Conservation (phyloP, 768 basidiomycete genomes). For the Tricholoma sp. region DNA sequence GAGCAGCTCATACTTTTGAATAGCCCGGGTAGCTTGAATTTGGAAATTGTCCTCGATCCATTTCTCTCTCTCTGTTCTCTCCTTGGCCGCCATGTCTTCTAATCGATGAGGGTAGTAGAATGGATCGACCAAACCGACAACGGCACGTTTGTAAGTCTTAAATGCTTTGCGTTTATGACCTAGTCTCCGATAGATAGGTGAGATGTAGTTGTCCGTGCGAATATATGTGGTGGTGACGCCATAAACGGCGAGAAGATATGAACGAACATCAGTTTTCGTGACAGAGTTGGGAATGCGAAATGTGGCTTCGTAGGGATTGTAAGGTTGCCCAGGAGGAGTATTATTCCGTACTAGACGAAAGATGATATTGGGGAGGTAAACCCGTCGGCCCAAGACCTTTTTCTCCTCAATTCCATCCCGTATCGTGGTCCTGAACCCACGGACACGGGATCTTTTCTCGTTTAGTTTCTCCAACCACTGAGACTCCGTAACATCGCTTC, state of each 20-base stretch:
- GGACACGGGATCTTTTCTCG: slow-evolving; percentile 56
- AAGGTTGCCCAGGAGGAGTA: slow-evolving; percentile 68
- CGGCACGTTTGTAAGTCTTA: slow-evolving; percentile 82
- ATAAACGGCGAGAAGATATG: slow-evolving; percentile 80
- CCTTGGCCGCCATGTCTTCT: slow-evolving; percentile 67
- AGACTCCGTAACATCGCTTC: slow-evolving; percentile 39
- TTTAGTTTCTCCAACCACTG: slow-evolving; percentile 59
- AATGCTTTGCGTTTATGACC: slow-evolving; percentile 30
- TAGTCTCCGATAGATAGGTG: slow-evolving; percentile 37
- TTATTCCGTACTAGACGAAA: slow-evolving; percentile 82
- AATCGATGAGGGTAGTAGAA: slow-evolving; percentile 87
- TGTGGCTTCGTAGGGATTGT: slow-evolving; percentile 94
- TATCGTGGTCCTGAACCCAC: slow-evolving; percentile 50
- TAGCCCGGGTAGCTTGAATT: slow-evolving; percentile 31
- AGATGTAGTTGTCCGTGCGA: slow-evolving; percentile 87
- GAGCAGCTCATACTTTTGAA: slow-evolving; percentile 34
- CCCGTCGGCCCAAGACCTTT: slow-evolving; percentile 68
- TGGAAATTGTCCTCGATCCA: slow-evolving; percentile 62
- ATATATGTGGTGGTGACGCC: slow-evolving; percentile 89
- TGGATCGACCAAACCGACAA: slow-evolving; percentile 87
- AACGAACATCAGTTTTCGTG: slow-evolving; percentile 90
- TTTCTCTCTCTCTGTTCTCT: slow-evolving; percentile 49
- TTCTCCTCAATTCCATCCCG: slow-evolving; percentile 33
- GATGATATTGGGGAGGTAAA: slow-evolving; percentile 87
- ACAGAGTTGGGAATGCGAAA: slow-evolving; percentile 86